Evolutionary conservation across 768 basidiomycete genomes (phyloP).

Genomic region (Phanerochaete carnosa): DNA sequence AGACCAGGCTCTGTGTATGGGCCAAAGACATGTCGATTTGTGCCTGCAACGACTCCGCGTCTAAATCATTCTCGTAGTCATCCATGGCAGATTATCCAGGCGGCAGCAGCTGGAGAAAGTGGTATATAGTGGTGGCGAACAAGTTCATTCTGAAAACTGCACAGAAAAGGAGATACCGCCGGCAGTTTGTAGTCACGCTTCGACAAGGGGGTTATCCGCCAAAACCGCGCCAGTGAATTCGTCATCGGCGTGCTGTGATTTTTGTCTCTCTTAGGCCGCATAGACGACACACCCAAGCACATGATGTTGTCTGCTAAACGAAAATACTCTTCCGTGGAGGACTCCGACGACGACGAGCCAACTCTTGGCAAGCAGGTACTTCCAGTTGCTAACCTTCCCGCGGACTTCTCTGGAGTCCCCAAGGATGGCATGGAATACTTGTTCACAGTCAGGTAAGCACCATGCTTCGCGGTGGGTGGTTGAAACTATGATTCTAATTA

Average conservation of each 20-base stretch:
- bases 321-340: conserved; percentile 47
- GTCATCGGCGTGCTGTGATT: neutral
- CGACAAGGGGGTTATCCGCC: neutral
- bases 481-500: conserved; percentile 2
- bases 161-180: neutral
- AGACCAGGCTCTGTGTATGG: conserved; percentile 66
- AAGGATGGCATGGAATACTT: conserved; percentile 76
- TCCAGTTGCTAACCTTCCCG: conserved; percentile 79
- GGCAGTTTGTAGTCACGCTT: neutral
- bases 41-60: conserved; percentile 71
- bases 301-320: conserved; percentile 39
- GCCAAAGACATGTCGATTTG: conserved; percentile 81
- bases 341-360: conserved; percentile 59
- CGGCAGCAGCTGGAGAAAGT: neutral
- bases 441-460: conserved; percentile 69
- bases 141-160: conserved; percentile 1
- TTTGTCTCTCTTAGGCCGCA: too few species aligned
- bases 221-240: neutral
- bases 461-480: neutral
- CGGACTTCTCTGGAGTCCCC: conserved; percentile 61
- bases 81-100: conserved; percentile 19
- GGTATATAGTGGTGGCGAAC: neutral
- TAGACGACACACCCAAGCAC: neutral
- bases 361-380: conserved; percentile 67
- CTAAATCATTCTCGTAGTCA: conserved; percentile 47